These are phyloP conservation scores for Chaetomidium leptoderma DNA, from an alignment of 495 filamentous ascomycete genomes.

Conservation along the genomic window DNA sequence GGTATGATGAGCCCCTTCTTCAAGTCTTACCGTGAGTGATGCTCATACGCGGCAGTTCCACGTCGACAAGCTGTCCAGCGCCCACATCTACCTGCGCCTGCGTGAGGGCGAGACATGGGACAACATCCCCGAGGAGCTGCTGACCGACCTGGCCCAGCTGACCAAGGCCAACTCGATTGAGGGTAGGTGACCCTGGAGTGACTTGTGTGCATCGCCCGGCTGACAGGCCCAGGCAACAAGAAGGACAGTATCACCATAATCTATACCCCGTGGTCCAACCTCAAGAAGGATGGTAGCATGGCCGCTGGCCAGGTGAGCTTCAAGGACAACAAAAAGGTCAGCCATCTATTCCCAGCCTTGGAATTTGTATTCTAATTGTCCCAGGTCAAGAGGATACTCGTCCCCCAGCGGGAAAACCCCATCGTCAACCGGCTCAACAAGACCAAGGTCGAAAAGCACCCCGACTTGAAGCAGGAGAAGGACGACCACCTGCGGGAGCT, in stretches of 20 bases:
- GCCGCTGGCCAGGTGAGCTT: constrained; percentile 91
- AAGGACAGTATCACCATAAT: constrained; percentile 96
- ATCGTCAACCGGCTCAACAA: constrained; percentile 97
- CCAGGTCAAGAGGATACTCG: constrained; percentile 64
- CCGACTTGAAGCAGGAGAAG: constrained; percentile 74
- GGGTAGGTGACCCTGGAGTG: constrained; percentile 53
- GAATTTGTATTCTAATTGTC: background rate
- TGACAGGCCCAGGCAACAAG: constrained; percentile 62
- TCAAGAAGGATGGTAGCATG: constrained; percentile 95
- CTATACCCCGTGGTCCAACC: constrained; percentile 97
- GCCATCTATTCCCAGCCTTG: background rate
- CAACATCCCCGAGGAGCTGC: constrained; percentile 63
- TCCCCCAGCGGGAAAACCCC: constrained; percentile 71
- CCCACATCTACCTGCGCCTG: constrained; percentile 90
- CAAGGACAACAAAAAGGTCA: constrained; percentile 75
- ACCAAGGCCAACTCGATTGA: constrained; percentile 99
- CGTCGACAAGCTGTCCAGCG: constrained; percentile 93
- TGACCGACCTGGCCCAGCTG: constrained; percentile 86
- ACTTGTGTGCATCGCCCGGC: background rate
- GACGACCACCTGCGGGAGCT: constrained; percentile 67
- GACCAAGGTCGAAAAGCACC: constrained; percentile 80
- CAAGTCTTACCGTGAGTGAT: constrained; percentile 16
- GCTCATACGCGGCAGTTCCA: constrained; percentile 63
- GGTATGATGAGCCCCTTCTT: constrained; percentile 4
- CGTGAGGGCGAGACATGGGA: constrained; percentile 83